Evolutionary conservation across 352 stramenopile species (phyloP), one percentile per base, ranked within the genome.

Genomic region (Pythium pyrilobum): DNA sequence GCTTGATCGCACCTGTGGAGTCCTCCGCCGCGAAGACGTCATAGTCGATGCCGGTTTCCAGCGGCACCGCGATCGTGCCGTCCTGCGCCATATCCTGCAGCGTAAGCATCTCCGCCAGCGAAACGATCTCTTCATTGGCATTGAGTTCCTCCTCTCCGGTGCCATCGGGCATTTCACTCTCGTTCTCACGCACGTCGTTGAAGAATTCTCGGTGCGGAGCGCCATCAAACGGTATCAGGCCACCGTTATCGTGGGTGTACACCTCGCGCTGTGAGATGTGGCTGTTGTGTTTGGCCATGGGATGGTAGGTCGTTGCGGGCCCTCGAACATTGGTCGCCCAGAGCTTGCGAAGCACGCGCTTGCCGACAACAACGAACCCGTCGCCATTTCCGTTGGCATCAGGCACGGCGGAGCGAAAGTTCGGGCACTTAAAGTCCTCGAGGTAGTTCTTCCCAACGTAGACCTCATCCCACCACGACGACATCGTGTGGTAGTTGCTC

Each of bases 401-500:
- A 1, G 41, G 3, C 32, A 36, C 13, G 21, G 20, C 46, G 4
- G 52, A 29, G 15, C 63, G 49, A 27, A 72, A 32, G 15, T 53
- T 64, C 11, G 96, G 95, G 62, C 95, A 98, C 7, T 62, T 61
- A 52, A 98, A 98, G 5, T 67, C 72, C 61, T 97, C 81, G n/a
- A 95, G 71, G 55, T 89, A 85, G 53, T 98, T 91, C 6, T 87
- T 66, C 16, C 96, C 96, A 4, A 98, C 76, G 64, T 96, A 98
- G 32, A 99, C 83, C 57, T 99, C 96, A 69, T 99, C 96, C 77
- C 97, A 97, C 89, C 94, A 98, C 28, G 68, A 85, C 16, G 70
- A 87, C 67, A 89, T 88, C 0, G 75, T 53, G 37, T 97, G 75
- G 24, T 77, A 75, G 37, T 88, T 90, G 66, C 87, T 92, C 10